Evolutionary conservation across 139 green algal genomes (phyloP).

Genomic region (Klebsormidium nitens): DNA sequence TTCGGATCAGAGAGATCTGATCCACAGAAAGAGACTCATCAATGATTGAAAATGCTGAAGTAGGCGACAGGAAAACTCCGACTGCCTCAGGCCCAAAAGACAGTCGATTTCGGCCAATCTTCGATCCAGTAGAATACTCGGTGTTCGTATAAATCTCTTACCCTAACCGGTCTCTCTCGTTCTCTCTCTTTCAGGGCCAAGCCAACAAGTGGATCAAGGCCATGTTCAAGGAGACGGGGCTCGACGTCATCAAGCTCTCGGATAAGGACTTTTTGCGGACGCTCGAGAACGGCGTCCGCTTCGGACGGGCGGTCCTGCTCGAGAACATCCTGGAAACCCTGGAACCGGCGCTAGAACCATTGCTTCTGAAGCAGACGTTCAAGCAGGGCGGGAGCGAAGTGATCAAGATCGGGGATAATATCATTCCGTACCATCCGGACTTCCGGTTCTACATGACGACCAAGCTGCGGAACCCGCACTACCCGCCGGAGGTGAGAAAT

Average conservation of each 20-base stretch:
- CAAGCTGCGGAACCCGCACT: conserved; percentile 68
- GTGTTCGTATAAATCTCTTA: too few species aligned
- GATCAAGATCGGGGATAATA: conserved; percentile 78
- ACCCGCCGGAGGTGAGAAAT: conserved; percentile 62
- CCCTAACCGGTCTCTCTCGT: too few species aligned
- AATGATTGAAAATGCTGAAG: too few species aligned
- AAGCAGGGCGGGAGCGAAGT: conserved; percentile 69
- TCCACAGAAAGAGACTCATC: too few species aligned
- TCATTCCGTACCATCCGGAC: conserved; percentile 78
- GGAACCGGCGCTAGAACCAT: conserved; percentile 66
- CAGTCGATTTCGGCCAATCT: too few species aligned
- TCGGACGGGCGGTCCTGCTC: conserved; percentile 54
- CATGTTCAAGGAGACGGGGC: conserved; percentile 61
- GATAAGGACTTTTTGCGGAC: conserved; percentile 72
- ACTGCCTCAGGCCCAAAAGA: too few species aligned
- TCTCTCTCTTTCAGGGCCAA: too few species aligned
- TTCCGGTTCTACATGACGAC: conserved; percentile 80
- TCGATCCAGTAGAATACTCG: too few species aligned
- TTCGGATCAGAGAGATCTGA: too few species aligned
- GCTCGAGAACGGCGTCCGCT: conserved; percentile 62
- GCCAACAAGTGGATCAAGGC: conserved; percentile 78
- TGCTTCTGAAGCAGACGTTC: conserved; percentile 72
- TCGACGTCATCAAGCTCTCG: conserved; percentile 72
- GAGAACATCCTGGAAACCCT: conserved; percentile 68
- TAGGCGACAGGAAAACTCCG: too few species aligned